phyloP scores from a whole-genome alignment of 2,329 filamentous ascomycete genomes.

The Dryadomyces quercus-mongolicae region DNA sequence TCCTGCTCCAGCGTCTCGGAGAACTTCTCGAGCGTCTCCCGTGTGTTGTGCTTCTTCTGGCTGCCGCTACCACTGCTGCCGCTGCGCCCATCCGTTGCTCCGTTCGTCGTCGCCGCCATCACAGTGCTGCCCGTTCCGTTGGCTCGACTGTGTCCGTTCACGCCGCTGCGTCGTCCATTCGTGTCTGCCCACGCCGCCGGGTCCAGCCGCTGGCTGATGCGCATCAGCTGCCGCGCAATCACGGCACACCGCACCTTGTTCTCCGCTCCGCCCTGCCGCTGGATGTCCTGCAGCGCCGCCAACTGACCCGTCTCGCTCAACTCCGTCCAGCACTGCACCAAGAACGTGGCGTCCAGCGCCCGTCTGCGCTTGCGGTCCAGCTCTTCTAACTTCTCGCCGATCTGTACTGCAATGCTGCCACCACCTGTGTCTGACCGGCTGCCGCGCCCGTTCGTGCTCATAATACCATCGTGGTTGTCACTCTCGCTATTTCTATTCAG shows the following conservation, averaged over 20 bases:
- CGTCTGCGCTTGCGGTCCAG: slow-evolving; percentile 82
- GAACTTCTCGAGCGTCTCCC: slow-evolving; percentile 92
- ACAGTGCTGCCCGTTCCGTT: slow-evolving; percentile 26
- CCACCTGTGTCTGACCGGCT: slow-evolving; percentile 42
- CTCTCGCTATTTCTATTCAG: slow-evolving; percentile 40
- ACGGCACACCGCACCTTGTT: slow-evolving; percentile 90
- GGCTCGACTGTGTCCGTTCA: slow-evolving; percentile 15
- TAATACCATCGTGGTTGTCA: background rate
- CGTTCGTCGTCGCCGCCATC: slow-evolving; percentile 14
- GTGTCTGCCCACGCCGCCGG: slow-evolving; percentile 56
- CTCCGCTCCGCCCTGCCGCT: slow-evolving; percentile 72
- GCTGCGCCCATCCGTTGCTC: slow-evolving; percentile 33
- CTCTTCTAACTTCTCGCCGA: slow-evolving; percentile 87
- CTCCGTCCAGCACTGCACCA: slow-evolving; percentile 95
- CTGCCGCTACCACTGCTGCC: slow-evolving; percentile 35
- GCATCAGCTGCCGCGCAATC: slow-evolving; percentile 84
- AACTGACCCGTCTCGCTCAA: slow-evolving; percentile 83
- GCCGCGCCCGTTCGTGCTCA: slow-evolving; percentile 25
- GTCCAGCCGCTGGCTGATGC: slow-evolving; percentile 87
- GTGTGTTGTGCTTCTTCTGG: slow-evolving; percentile 50
- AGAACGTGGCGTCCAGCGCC: slow-evolving; percentile 84
- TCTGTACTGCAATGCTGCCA: slow-evolving; percentile 86
- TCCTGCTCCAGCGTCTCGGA: slow-evolving; percentile 93
- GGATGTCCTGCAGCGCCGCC: slow-evolving; percentile 76
- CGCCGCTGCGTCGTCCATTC: slow-evolving; percentile 39